Percentiles rank a stretch among this genome's conserved stretches.
Conservation (phyloP, 148 eudicot species). For the Rhododendron ferrugineum region DNA sequence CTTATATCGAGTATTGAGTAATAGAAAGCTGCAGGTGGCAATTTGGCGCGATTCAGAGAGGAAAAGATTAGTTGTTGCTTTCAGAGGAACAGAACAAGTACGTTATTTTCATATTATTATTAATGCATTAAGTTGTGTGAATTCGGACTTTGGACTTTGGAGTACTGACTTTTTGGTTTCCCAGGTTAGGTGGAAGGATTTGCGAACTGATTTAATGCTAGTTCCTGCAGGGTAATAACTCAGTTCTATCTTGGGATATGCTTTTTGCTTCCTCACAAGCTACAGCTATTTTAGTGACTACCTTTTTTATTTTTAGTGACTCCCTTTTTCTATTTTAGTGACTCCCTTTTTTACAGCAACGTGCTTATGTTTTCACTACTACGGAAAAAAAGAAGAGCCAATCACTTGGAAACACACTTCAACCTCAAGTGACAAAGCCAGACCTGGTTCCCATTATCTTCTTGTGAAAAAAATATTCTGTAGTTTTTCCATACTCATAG, state of each 20-base stretch:
- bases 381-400: not conserved
- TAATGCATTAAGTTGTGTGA: constrained; percentile 9
- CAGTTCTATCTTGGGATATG: not conserved
- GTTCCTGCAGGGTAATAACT: constrained; percentile 83
- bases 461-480: not conserved
- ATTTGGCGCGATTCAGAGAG: constrained; percentile 86
- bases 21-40: constrained; percentile 62
- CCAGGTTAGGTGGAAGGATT: constrained; percentile 91
- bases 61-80: constrained; percentile 89
- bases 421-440: not conserved
- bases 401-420: constrained; percentile 2
- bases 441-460: not conserved
- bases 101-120: constrained; percentile 19
- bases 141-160: constrained; percentile 6
- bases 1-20: constrained; percentile 3
- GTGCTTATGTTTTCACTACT: not conserved
- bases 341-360: not conserved
- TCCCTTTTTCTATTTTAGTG: not conserved
- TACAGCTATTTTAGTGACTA: not conserved
- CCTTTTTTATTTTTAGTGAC: not conserved
- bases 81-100: constrained; percentile 99
- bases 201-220: constrained; percentile 87
- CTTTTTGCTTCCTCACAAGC: not conserved
- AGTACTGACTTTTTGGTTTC: constrained; percentile 29
- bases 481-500: not conserved